phyloP scores from a whole-genome alignment of 2,329 filamentous ascomycete species.

The Neurospora sp. region DNA sequence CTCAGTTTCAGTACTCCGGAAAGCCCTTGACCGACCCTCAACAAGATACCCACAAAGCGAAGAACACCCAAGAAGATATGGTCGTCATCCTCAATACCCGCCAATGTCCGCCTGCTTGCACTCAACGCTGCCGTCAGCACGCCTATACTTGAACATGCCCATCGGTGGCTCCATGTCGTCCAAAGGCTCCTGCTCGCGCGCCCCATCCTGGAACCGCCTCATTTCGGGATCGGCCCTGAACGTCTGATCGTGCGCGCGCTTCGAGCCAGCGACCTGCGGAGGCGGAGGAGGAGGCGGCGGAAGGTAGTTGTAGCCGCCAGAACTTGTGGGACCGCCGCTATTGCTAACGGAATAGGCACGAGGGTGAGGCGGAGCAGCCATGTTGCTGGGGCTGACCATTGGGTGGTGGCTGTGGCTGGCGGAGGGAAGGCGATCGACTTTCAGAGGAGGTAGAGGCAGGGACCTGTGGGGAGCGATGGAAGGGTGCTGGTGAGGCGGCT shows the following conservation, averaged over 20 bases:
- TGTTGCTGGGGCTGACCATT: conserved; percentile 9
- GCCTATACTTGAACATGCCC: conserved; percentile 7
- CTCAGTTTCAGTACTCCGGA: not conserved
- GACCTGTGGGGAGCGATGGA: not conserved
- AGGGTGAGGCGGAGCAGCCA: not conserved
- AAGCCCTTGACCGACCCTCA: not conserved
- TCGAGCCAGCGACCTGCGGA: conserved; percentile 14
- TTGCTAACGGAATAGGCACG: not conserved
- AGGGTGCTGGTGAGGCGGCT: not conserved
- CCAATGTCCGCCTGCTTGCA: not conserved
- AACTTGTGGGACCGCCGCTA: conserved; percentile 4
- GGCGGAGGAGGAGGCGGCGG: conserved; percentile 4
- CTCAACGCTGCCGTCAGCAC: conserved; percentile 10
- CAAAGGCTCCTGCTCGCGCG: conserved; percentile 9
- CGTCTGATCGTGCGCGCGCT: conserved; percentile 15
- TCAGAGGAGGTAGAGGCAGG: conserved; percentile 10
- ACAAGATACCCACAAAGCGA: not conserved
- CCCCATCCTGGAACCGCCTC: conserved; percentile 13
- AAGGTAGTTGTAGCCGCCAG: conserved; percentile 1
- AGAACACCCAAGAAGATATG: not conserved
- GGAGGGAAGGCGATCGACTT: conserved; percentile 4
- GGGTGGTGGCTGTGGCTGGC: conserved; percentile 4
- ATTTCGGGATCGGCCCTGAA: conserved; percentile 9
- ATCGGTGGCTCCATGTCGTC: conserved; percentile 6
- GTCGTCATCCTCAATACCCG: not conserved